phyloP scores from a whole-genome alignment of 208 protist genomes.

The Leishmania major region DNA sequence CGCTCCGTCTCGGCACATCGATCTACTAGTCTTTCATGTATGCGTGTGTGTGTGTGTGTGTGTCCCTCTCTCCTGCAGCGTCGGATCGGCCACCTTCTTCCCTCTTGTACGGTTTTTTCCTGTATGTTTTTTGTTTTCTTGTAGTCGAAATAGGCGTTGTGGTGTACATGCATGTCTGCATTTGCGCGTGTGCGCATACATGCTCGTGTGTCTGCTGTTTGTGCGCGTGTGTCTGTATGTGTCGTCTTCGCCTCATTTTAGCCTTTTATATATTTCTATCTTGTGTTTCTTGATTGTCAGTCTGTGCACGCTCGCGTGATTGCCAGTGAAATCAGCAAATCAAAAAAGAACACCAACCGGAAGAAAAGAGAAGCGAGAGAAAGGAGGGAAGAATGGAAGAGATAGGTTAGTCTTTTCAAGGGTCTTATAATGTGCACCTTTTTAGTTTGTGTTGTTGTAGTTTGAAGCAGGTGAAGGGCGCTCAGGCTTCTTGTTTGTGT shows the following conservation, averaged over 20 bases:
- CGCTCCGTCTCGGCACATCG: background rate
- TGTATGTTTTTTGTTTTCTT: conserved; percentile 9
- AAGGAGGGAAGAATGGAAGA: background rate
- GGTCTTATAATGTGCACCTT: background rate
- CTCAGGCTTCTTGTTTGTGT: background rate
- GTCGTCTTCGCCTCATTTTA: conserved; percentile 9
- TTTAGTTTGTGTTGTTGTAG: background rate
- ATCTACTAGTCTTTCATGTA: background rate
- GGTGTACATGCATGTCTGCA: conserved; percentile 13
- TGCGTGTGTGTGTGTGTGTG: background rate
- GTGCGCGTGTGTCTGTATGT: conserved; percentile 11
- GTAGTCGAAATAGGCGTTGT: conserved; percentile 2
- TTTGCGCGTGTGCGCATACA: conserved; percentile 6
- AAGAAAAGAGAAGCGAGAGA: background rate
- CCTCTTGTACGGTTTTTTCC: conserved; percentile 3
- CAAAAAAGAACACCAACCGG: background rate
- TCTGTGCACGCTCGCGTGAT: background rate
- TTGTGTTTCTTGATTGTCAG: background rate
- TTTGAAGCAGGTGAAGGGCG: background rate
- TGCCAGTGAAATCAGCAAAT: background rate
- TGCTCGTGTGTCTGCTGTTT: conserved; percentile 15
- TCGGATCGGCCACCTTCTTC: background rate
- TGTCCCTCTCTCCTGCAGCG: background rate
- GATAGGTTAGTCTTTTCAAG: background rate
- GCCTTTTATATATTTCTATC: background rate